A percentile compares a stretch with the other conserved stretches of the same genome.
Conservation (phyloP, 768 basidiomycete genomes). For the Chalciporus pseudorubinellus region DNA sequence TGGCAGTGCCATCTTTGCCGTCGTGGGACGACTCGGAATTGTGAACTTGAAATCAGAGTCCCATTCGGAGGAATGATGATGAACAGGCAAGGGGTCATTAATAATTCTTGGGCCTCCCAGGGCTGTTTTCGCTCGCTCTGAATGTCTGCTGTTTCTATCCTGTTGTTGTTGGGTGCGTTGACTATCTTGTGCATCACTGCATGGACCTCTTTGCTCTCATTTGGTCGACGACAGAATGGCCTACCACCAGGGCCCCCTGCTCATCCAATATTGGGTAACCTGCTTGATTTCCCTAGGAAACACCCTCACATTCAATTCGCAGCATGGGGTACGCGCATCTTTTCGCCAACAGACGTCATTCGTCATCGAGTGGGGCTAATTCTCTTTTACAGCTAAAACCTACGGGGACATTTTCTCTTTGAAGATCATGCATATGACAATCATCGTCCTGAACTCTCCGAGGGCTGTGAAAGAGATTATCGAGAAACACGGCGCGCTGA, state of each 20-base stretch:
- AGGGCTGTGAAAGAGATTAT: constrained; percentile 20
- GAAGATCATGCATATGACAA: constrained; percentile 19
- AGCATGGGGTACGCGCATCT: constrained; percentile 13
- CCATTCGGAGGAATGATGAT: too few species aligned
- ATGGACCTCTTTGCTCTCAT: neutral
- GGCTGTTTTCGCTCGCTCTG: too few species aligned
- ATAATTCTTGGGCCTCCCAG: too few species aligned
- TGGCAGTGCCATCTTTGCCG: too few species aligned
- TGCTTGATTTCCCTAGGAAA: constrained; percentile 18
- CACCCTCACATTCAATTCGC: constrained; percentile 22
- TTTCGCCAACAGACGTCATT: neutral
- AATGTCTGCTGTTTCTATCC: too few species aligned
- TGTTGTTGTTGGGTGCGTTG: neutral
- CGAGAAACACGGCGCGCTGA: constrained; percentile 21
- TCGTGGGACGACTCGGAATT: too few species aligned
- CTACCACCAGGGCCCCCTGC: constrained; percentile 29
- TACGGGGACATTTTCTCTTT: constrained; percentile 23
- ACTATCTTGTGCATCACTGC: neutral
- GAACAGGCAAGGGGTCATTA: too few species aligned
- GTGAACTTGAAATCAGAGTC: too few species aligned
- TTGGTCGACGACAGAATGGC: constrained; percentile 6
- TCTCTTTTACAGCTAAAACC: constrained; percentile 4
- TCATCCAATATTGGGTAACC: constrained; percentile 23
- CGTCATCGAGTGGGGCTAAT: too few species aligned
- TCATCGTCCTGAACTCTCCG: constrained; percentile 24